Evolutionary conservation across 495 filamentous ascomycete genomes (phyloP), one percentile per base, ranked within the genome.

Genomic region (Hypoxylon trugodes): DNA sequence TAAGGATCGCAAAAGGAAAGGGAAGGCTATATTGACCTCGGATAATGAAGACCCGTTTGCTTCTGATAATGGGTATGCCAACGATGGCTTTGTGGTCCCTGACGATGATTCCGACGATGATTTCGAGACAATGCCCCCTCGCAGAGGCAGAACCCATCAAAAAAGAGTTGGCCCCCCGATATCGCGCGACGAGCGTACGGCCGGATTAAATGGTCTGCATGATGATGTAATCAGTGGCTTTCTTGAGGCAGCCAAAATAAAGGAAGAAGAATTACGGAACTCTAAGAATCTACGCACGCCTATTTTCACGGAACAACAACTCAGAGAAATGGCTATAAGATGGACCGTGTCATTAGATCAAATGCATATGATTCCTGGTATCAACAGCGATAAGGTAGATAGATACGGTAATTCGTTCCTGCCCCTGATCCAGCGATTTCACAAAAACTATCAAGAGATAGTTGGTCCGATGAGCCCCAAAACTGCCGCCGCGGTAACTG

Each of bases 321-420:
- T 96, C 47, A 87, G 92, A 21, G 87, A 91, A 67, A 96, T 98
- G 89, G 91, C 86, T 4, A 89, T 96, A 35, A 67, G 77, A 24
- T 92, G 94, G 61, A 88, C 83, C 66, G 77, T 84, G 74, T 80
- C 77, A 25, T 33, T 79, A 33, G 77, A 76, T 2, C 78, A 88
- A 55, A 86, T 98, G 82, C 76, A 76, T 30, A 67, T 73, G 3
- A 91, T 97, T 53, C 84, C 82, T 0, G 85, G 84, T 9, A 89
- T 96, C 50, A 86, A 91, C 46, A 62, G 73, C 7, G 86, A 91
- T 16, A 90, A 87, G 70, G 90, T 95, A 18, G 69, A 82, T 4
- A 77, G 76, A n/a, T 90, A 90, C 68, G 92, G 93, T 13, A 74
- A 74, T 22, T 74, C 78, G 28, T 89, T 97, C 49, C 68, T 93